Evolutionary conservation across 768 basidiomycete species (phyloP).

Genomic region (Leucosporidium creatinivorum): DNA sequence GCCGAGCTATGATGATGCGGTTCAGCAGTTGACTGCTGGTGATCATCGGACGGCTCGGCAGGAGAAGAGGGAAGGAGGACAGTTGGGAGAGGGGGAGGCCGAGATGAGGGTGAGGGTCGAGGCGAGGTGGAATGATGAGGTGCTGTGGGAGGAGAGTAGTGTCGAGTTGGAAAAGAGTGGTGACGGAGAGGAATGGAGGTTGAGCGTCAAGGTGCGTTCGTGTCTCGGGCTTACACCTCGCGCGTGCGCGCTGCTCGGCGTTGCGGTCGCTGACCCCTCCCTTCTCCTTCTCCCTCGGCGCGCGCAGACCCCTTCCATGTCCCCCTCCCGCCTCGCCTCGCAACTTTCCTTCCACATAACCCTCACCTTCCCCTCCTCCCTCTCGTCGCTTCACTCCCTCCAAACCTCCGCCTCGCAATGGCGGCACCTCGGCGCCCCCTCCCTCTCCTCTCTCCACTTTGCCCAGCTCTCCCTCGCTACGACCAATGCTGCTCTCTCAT

Average conservation of each 20-base stretch:
- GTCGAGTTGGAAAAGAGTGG: slow-evolving; percentile 5
- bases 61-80: not conserved
- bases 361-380: slow-evolving; percentile 3
- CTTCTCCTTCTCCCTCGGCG: not conserved
- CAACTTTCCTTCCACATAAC: slow-evolving; percentile 17
- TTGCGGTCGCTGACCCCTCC: not conserved
- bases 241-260: not conserved
- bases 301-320: not conserved
- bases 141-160: not conserved
- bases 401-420: not conserved
- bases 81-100: not conserved
- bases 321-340: not conserved
- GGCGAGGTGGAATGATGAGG: slow-evolving; percentile 17
- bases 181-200: not conserved
- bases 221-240: no score
- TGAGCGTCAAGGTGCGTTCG: not conserved
- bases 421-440: slow-evolving; percentile 5
- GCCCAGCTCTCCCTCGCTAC: not conserved
- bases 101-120: not conserved
- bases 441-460: slow-evolving; percentile 1
- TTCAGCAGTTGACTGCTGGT: not conserved
- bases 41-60: not conserved
- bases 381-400: slow-evolving; percentile 5
- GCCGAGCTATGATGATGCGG: not conserved
- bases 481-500: not conserved